Evolutionary conservation across 371 early-diverging fungal species (phyloP).

Genomic region (Vairimorpha necatrix): DNA sequence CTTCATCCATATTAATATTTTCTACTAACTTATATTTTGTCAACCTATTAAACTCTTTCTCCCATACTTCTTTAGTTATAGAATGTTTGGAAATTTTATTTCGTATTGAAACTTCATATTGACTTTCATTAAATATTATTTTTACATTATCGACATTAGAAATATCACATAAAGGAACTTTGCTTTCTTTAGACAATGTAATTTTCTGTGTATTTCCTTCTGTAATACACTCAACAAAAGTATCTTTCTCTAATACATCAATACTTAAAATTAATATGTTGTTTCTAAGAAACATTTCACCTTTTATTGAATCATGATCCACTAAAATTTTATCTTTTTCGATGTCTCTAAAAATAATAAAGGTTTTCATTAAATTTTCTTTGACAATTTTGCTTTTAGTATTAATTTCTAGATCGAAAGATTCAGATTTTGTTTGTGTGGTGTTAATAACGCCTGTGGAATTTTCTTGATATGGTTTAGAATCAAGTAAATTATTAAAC

Average conservation of each 20-base stretch:
- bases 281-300: background rate
- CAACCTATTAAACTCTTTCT: background rate
- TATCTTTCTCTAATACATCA: constrained; percentile 14
- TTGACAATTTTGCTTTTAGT: background rate
- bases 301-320: constrained; percentile 8
- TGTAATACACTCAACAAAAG: constrained; percentile 2
- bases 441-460: background rate
- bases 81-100: background rate
- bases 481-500: background rate
- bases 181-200: constrained; percentile 3
- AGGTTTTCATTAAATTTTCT: background rate
- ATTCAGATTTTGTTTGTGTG: background rate
- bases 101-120: background rate
- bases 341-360: background rate
- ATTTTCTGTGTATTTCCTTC: background rate
- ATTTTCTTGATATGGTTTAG: background rate
- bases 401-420: background rate
- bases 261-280: constrained; percentile 2
- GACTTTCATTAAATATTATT: background rate
- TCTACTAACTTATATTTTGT: background rate
- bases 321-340: background rate
- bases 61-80: background rate
- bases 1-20: background rate
- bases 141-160: background rate
- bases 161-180: background rate